phyloP scores from a whole-genome alignment of 2,329 filamentous ascomycete genomes.

The Drechslera avenae region DNA sequence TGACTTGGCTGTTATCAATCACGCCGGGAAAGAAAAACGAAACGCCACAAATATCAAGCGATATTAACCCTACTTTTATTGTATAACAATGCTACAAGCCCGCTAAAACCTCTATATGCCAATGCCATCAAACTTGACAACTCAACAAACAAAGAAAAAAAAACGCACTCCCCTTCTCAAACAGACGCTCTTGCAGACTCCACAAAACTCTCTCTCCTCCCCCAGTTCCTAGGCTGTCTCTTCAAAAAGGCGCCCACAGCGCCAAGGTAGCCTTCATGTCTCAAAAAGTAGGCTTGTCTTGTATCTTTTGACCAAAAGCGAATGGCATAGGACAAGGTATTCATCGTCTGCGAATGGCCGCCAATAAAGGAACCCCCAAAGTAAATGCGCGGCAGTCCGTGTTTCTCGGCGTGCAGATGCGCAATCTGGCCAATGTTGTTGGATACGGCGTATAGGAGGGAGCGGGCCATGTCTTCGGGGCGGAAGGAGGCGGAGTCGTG shows the following conservation, averaged over 20 bases:
- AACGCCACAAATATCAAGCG: too few species aligned
- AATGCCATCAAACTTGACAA: too few species aligned
- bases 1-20: too few species aligned
- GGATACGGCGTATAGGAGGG: slow-evolving; percentile 87
- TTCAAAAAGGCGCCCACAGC: slow-evolving; percentile 94
- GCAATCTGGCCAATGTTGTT: slow-evolving; percentile 99
- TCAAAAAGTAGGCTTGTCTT: slow-evolving; percentile 93
- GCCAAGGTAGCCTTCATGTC: slow-evolving; percentile 94
- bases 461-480: slow-evolving; percentile 84
- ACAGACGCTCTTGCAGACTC: background rate
- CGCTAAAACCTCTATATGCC: too few species aligned
- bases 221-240: slow-evolving; percentile 89
- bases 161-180: too few species aligned
- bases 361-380: slow-evolving; percentile 97
- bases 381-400: slow-evolving; percentile 89
- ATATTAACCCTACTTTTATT: too few species aligned
- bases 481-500: slow-evolving; percentile 63
- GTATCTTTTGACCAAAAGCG: slow-evolving; percentile 94
- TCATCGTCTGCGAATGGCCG: slow-evolving; percentile 96
- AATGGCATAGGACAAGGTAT: slow-evolving; percentile 94
- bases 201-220: slow-evolving; percentile 73
- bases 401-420: slow-evolving; percentile 95
- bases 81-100: too few species aligned
- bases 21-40: too few species aligned
- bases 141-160: too few species aligned